These are phyloP conservation scores for Botrytis hyacinthi DNA, from an alignment of 2,329 filamentous ascomycete species.

Conservation along the genomic window DNA sequence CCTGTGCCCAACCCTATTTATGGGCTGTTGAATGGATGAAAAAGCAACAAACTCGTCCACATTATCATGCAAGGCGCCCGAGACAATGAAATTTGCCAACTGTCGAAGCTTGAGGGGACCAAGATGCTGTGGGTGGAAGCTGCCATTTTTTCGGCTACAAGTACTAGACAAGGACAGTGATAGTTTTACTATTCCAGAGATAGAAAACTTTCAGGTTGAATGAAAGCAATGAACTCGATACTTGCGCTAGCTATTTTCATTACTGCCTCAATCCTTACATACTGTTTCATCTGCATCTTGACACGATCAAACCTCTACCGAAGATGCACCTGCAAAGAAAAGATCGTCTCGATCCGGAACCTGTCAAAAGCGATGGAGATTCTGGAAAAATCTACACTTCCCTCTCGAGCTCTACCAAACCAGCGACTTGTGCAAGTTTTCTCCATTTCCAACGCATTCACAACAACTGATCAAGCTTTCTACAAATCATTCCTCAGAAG, in stretches of 20 bases:
- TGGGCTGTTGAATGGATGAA: not conserved
- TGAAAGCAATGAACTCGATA: not conserved
- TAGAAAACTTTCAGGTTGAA: not conserved
- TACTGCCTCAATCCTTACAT: not conserved
- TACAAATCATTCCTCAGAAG: not conserved
- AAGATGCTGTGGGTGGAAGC: not conserved
- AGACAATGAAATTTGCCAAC: not conserved
- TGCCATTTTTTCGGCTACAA: not conserved
- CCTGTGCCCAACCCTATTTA: not conserved
- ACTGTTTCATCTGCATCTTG: not conserved
- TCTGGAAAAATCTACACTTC: not conserved
- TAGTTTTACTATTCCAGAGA: not conserved
- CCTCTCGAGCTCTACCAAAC: slow-evolving; percentile 6
- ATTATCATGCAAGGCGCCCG: slow-evolving; percentile 5
- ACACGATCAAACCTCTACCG: not conserved
- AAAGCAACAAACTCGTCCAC: not conserved
- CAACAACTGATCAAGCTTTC: not conserved
- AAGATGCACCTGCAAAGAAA: not conserved
- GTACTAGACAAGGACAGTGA: not conserved
- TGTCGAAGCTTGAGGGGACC: not conserved
- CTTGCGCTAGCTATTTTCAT: not conserved
- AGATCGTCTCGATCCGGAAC: not conserved
- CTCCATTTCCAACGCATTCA: slow-evolving; percentile 15
- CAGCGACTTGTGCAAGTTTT: slow-evolving; percentile 12
- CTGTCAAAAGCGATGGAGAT: not conserved